These are phyloP conservation scores for Lindgomyces ingoldianus DNA, from an alignment of 495 filamentous ascomycete species.

Conservation along the genomic window DNA sequence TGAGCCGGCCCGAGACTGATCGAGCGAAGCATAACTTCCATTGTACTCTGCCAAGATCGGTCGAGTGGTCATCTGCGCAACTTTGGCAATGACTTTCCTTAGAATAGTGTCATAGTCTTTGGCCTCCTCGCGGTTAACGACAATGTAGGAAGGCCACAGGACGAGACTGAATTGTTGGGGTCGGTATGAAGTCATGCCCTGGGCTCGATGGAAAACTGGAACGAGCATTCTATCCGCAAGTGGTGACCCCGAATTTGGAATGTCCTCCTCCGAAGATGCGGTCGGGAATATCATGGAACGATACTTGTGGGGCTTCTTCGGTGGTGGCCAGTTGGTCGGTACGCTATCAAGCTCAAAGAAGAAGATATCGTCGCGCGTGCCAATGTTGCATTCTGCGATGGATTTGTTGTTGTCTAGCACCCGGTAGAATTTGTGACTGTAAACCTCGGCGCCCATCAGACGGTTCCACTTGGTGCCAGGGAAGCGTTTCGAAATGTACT, in stretches of 20 bases:
- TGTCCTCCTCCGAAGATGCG: conserved; percentile 58
- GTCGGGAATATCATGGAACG: conserved; percentile 1
- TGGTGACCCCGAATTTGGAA: conserved; percentile 61
- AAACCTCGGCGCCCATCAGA: conserved; percentile 76
- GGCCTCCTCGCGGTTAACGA: conserved; percentile 62
- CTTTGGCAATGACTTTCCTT: conserved; percentile 59
- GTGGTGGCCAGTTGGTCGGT: conserved; percentile 72
- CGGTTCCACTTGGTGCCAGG: conserved; percentile 53
- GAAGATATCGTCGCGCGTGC: conserved; percentile 62
- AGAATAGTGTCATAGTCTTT: conserved; percentile 61
- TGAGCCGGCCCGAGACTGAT: conserved; percentile 58
- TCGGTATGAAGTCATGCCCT: conserved; percentile 52
- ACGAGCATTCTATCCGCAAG: conserved; percentile 72
- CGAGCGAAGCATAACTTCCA: conserved; percentile 32
- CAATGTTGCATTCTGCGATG: conserved; percentile 68
- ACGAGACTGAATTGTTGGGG: conserved; percentile 41
- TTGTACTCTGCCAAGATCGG: conserved; percentile 58
- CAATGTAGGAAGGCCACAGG: conserved; percentile 64
- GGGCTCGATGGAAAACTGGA: conserved; percentile 71
- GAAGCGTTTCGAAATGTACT: conserved; percentile 70
- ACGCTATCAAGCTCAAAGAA: conserved; percentile 77
- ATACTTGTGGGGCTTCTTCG: conserved; percentile 51
- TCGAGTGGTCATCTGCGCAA: conserved; percentile 62
- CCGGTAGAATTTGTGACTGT: conserved; percentile 78
- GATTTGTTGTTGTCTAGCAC: conserved; percentile 67